Conservation (phyloP, 495 filamentous ascomycete species). For the Talaromyces adpressus region DNA sequence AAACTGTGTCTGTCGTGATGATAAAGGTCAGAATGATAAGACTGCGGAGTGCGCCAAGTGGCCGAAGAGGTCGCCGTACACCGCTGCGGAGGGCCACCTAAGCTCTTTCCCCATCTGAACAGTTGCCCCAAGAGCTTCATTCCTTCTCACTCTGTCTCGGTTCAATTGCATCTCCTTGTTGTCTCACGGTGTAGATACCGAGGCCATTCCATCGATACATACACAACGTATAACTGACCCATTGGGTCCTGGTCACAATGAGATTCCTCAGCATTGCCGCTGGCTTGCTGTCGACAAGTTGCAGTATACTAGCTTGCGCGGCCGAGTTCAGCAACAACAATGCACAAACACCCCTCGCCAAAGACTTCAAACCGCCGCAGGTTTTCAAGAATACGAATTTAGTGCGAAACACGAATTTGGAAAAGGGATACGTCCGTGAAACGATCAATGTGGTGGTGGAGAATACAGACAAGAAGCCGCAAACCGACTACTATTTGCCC, state of each 20-base stretch:
- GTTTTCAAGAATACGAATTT: conserved; percentile 90
- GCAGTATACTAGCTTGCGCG: conserved; percentile 1
- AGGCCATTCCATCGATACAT: conserved; percentile 20
- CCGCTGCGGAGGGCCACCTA: conserved; percentile 33
- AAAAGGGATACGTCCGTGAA: conserved; percentile 85
- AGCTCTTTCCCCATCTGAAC: conserved; percentile 26
- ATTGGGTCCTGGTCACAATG: conserved; percentile 23
- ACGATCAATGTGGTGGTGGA: conserved; percentile 89
- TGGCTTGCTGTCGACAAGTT: conserved; percentile 20
- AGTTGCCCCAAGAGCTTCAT: too few species aligned
- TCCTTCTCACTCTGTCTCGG: not conserved
- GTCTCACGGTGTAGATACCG: conserved; percentile 13
- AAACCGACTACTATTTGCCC: conserved; percentile 82
- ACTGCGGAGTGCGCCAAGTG: conserved; percentile 20
- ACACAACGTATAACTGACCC: conserved; percentile 18
- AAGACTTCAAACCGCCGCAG: conserved; percentile 76
- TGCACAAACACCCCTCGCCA: conserved; percentile 47
- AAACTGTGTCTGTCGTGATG: not conserved
- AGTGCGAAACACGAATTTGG: conserved; percentile 81
- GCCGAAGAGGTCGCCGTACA: conserved; percentile 33
- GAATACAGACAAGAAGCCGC: conserved; percentile 69
- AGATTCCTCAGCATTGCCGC: conserved; percentile 35
- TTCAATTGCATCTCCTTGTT: conserved; percentile 13
- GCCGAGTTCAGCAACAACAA: conserved; percentile 5
- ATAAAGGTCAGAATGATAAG: conserved; percentile 18